A percentile compares a stretch with the other conserved stretches of the same genome.
Evolutionary conservation across 2,329 filamentous ascomycete species (phyloP).

Genomic region (Zelopaecilomyces penicillatus): DNA sequence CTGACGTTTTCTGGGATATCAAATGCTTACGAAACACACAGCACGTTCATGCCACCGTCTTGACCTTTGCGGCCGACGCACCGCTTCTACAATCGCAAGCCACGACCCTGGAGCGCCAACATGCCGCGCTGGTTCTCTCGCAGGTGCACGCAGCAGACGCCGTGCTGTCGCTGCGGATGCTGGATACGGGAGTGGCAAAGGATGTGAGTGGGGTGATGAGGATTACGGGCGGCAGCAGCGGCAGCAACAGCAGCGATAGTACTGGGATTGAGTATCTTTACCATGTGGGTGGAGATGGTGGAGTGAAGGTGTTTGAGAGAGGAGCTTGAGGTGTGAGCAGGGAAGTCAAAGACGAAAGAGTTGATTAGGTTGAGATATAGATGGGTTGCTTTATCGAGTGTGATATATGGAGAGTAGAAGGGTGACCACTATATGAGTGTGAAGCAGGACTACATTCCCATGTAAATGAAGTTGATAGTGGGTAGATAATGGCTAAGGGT

Average conservation of each 20-base stretch:
- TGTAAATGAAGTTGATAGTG: too few species aligned
- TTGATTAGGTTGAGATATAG: too few species aligned
- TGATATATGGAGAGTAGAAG: too few species aligned
- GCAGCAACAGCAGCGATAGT: background rate
- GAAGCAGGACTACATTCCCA: too few species aligned
- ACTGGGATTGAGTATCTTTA: constrained; percentile 68
- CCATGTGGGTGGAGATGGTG: constrained; percentile 69
- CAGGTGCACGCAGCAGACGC: constrained; percentile 68
- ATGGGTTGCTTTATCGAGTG: too few species aligned
- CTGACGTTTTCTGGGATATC: background rate
- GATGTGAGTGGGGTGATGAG: constrained; percentile 86
- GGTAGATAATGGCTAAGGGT: too few species aligned
- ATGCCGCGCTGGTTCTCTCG: constrained; percentile 61
- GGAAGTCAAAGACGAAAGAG: background rate
- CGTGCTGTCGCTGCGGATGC: constrained; percentile 61
- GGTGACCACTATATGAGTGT: too few species aligned
- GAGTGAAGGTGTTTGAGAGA: constrained; percentile 75
- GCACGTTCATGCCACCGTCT: constrained; percentile 55
- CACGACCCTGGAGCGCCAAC: constrained; percentile 60
- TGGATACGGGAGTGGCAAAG: constrained; percentile 82
- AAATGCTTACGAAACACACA: constrained; percentile 19
- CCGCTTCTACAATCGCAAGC: constrained; percentile 55
- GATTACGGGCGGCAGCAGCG: constrained; percentile 51
- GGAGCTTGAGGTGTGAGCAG: constrained; percentile 36
- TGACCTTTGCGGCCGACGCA: constrained; percentile 64